Base-by-base conservation (phyloP, 2,329 filamentous ascomycete species). In the Aspergillus fructus region DNA sequence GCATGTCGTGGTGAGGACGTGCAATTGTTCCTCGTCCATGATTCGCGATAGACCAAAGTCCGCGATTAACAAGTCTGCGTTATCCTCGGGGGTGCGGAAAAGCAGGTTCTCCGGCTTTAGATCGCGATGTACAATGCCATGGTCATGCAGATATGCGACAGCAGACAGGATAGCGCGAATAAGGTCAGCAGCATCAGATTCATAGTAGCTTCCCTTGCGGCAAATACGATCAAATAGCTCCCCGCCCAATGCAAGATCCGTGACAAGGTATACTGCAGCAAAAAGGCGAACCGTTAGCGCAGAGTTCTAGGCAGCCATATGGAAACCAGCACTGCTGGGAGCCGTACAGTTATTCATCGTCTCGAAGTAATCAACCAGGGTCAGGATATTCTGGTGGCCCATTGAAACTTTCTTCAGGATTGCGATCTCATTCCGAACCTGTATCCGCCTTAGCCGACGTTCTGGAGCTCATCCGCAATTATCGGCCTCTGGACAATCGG, bases 1-100 rank as follows among this genome's bases (percentile, higher is more conserved):
- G 73, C 94, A 99, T 1, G 94, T 99, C 0, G 94, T 99, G 11
- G 94, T 99, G 61, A 99, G 80, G 30, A 97, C 93, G 72, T 97
- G 94, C 76, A 97, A 97, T 72, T 96, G 91, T 76, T 97, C 92
- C 77, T 97, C 94, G 71, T 99, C 94, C 93, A 99, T 97, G 77
- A 99, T 97, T 58, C 94, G 86, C 24, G 89, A 94, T 49, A 99
- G 81, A 9, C 94, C 94, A 75, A 99, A 99, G 74, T 99, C 94
- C 61, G 94, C 94, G 72, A 99, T 99, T 58, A 99, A 81, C 30
- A 99, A 83, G 76, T 99, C 94, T 48, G 94, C 92, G 70, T 97
- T 97, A 75, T 99, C 94, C 76, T 99, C 94, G 30, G 94, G 94
- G 0, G 94, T 97, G 66, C 94, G 86, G 80, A 99, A 99, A 23